Evolutionary conservation across 192 early-diverging fungal species (phyloP).

Genomic region (Coemansia sp.): DNA sequence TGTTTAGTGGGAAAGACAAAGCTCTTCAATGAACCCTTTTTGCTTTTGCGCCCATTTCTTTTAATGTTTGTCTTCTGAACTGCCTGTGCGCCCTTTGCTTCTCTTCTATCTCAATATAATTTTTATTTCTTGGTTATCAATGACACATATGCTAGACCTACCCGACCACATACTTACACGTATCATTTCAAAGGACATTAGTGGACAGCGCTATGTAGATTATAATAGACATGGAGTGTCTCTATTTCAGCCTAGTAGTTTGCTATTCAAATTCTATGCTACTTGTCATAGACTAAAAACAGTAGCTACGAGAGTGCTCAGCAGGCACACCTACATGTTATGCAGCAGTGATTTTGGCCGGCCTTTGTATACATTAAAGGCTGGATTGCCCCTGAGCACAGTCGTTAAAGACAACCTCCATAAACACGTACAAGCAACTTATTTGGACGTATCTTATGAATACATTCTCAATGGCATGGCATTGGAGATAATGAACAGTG

Average conservation of each 20-base stretch:
- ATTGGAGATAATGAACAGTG: not conserved
- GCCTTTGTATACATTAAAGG: not conserved
- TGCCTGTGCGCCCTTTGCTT: not conserved
- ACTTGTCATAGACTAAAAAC: not conserved
- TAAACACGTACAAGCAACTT: not conserved
- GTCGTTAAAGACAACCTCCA: not conserved
- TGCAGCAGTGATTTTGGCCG: slow-evolving; percentile 6
- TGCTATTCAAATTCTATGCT: not conserved
- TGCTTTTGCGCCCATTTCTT: not conserved
- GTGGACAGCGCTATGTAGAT: not conserved
- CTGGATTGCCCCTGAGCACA: not conserved
- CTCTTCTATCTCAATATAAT: not conserved
- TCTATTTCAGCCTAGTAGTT: not conserved
- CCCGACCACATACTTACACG: not conserved
- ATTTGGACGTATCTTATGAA: not conserved
- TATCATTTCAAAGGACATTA: not conserved
- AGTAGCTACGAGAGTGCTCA: not conserved
- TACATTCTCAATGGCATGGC: not conserved
- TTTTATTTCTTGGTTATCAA: not conserved
- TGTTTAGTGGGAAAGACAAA: not conserved
- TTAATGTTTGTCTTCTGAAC: not conserved
- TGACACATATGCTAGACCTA: not conserved
- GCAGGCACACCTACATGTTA: not conserved
- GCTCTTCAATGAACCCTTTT: not conserved
- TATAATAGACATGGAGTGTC: not conserved